These are phyloP conservation scores for Fennellomyces sp. DNA, from an alignment of 371 early-diverging fungal species.

Conservation along the genomic window DNA sequence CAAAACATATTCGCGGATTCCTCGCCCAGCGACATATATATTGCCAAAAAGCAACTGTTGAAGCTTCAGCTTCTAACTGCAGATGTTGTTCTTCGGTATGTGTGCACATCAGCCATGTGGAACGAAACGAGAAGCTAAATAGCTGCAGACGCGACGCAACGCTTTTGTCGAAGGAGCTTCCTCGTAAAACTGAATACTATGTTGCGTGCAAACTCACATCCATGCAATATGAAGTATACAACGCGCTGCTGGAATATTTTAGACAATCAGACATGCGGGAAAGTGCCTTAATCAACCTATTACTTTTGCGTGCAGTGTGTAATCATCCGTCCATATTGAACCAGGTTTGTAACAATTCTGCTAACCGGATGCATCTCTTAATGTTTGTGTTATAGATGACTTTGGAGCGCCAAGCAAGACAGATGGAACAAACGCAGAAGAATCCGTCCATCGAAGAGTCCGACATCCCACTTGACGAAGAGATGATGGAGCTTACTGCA, in stretches of 20 bases:
- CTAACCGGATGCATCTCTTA: background rate
- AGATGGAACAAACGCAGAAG: background rate
- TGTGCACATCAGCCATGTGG: background rate
- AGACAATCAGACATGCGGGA: background rate
- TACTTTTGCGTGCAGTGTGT: constrained; percentile 59
- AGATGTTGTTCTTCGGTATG: constrained; percentile 23
- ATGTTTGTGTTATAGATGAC: background rate
- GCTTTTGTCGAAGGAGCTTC: constrained; percentile 59
- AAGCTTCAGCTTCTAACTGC: constrained; percentile 17
- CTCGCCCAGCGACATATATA: constrained; percentile 36
- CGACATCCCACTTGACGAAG: background rate
- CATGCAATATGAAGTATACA: constrained; percentile 61
- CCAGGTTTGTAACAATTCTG: constrained; percentile 7
- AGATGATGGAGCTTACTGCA: background rate
- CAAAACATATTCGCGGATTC: constrained; percentile 66
- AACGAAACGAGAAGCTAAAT: background rate
- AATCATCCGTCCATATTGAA: constrained; percentile 72
- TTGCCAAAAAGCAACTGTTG: constrained; percentile 18
- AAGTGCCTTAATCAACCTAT: constrained; percentile 14
- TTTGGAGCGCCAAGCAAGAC: background rate
- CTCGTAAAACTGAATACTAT: constrained; percentile 71
- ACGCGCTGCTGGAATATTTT: constrained; percentile 18
- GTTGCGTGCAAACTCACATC: constrained; percentile 63
- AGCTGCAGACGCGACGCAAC: constrained; percentile 46
- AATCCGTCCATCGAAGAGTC: background rate